A percentile compares a stretch with the other conserved stretches of the same genome.
These are phyloP conservation scores for Eucalyptus sp. DNA, from an alignment of 345 rosid species.

Conservation along the genomic window DNA sequence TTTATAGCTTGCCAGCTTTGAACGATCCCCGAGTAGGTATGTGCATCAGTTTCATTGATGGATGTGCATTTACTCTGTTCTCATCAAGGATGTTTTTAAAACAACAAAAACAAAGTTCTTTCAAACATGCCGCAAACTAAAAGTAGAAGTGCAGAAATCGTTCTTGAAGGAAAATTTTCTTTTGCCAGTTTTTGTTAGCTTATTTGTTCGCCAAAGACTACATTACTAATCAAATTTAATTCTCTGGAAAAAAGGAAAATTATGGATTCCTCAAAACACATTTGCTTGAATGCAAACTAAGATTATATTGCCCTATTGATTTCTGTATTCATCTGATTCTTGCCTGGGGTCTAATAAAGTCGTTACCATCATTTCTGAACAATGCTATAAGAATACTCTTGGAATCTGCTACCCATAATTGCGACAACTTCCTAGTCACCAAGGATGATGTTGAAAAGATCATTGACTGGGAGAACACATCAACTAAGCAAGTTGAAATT, in stretches of 20 bases:
- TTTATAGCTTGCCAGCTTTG: constrained; percentile 56
- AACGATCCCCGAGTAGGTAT: constrained; percentile 76
- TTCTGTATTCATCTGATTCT: neutral
- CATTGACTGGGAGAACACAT: constrained; percentile 72
- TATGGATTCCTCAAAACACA: neutral
- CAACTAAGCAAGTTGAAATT: constrained; percentile 62
- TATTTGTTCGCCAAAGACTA: neutral
- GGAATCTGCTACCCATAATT: constrained; percentile 81
- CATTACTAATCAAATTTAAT: neutral
- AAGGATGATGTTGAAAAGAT: constrained; percentile 80
- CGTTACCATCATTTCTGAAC: neutral
- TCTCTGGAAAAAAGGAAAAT: neutral
- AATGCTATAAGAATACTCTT: constrained; percentile 48
- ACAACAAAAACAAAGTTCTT: neutral
- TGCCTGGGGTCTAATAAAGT: neutral
- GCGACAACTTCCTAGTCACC: constrained; percentile 75
- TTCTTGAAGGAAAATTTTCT: neutral
- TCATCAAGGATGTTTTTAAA: neutral
- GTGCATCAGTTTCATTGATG: neutral
- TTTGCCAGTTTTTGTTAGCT: neutral
- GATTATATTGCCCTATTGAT: neutral
- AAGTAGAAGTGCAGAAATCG: neutral
- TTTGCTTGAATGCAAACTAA: neutral
- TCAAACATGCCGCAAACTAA: neutral
- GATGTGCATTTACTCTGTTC: neutral